Percentiles rank a stretch among this genome's conserved stretches.
Evolutionary conservation across 805 yeast species (phyloP).

Genomic region (Ogataea haglerorum): DNA sequence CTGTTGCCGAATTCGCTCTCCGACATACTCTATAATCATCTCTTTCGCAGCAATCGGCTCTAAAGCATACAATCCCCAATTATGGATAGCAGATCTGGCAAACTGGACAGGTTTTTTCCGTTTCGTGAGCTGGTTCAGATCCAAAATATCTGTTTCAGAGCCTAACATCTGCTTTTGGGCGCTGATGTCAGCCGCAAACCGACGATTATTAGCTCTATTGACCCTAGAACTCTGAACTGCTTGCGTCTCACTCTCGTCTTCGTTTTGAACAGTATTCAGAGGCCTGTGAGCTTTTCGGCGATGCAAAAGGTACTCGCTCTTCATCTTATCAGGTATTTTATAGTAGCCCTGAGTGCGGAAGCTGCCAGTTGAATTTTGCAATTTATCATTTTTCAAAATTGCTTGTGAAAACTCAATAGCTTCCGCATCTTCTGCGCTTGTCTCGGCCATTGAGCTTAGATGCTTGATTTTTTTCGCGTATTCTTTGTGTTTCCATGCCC

Average conservation of each 20-base stretch:
- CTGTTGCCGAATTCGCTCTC: slow-evolving; percentile 89
- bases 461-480: slow-evolving; percentile 15
- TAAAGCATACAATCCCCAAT: slow-evolving; percentile 96
- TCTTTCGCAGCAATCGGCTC: slow-evolving; percentile 95
- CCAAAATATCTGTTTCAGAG: slow-evolving; percentile 74
- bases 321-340: slow-evolving; percentile 69
- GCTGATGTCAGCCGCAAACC: slow-evolving; percentile 85
- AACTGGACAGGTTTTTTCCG: slow-evolving; percentile 93
- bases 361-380: slow-evolving; percentile 52
- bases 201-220: slow-evolving; percentile 80
- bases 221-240: slow-evolving; percentile 67
- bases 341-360: slow-evolving; percentile 71
- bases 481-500: slow-evolving; percentile 64
- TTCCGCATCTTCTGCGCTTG: slow-evolving; percentile 28
- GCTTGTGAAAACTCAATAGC: slow-evolving; percentile 29
- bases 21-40: slow-evolving; percentile 97
- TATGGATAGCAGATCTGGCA: slow-evolving; percentile 95
- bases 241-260: slow-evolving; percentile 45
- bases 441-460: slow-evolving; percentile 21
- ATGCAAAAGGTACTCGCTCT: slow-evolving; percentile 78
- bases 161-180: slow-evolving; percentile 77
- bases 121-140: slow-evolving; percentile 82
- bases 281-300: slow-evolving; percentile 67
- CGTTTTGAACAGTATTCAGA: slow-evolving; percentile 65
- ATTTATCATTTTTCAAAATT: slow-evolving; percentile 16